Evolutionary conservation across 2,329 filamentous ascomycete species (phyloP), one percentile per base, ranked within the genome.

Genomic region (Microdochium paspali): DNA sequence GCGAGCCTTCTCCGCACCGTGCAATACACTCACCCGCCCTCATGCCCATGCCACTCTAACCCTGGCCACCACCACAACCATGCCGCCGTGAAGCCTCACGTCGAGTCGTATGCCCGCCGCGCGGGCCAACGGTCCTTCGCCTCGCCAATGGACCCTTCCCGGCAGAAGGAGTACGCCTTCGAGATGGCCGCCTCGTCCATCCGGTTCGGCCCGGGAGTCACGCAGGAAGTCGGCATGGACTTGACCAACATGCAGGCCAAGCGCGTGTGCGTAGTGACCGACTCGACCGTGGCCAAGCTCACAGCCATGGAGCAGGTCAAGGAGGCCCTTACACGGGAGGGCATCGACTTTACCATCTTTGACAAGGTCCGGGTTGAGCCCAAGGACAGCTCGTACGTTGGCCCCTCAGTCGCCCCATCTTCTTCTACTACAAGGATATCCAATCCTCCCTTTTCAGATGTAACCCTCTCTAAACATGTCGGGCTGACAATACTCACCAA

Each of bases 141-240:
- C n/a, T 91, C 88, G 0, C 88, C 90, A 0, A 70, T 85, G 24
- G 84, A 89, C 58, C 68, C 76, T 9, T 76, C 79, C 2, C 78
- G 82, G 53, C 79, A 90, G 60, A 95, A 94, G 64, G 93, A 98
- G 65, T 98, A 98, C 69, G 93, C 93, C 13, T 98, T 98, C 62
- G 93, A 98, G 66, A 95, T 98, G 91, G 93, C 93, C 0, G 90
- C 93, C 1, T 95, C 88, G 1, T 88, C 85, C 24, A 96, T 98
- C 60, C 82, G 93, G 12, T 98, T 97, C 58, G 93, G 93, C 0
- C 88, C 89, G 0, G 93, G 93, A 5, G 87, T 85, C 48, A 98
- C 93, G 23, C 88, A 89, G 66, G 93, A 98, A 67, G 90, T 98
- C 20, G 93, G 93, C 54, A 97, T 97, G 93, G 93, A 98, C 67